A percentile compares a stretch with the other conserved stretches of the same genome.
Conservation (phyloP, 2,329 filamentous ascomycete genomes). For the Verruconis gallopava region DNA sequence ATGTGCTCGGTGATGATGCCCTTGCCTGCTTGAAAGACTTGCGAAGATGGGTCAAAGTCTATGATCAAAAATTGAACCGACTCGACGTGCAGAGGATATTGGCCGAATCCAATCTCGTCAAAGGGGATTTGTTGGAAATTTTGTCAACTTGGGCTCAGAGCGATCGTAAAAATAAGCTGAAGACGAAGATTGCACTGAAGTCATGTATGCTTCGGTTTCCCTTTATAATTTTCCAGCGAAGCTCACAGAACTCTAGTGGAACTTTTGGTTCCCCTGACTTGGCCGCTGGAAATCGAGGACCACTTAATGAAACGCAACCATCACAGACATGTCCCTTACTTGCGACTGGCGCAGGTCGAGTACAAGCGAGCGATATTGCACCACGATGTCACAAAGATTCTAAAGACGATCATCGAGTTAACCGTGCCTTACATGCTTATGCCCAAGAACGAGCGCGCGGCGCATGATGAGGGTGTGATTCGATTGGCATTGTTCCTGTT, state of each 20-base stretch:
- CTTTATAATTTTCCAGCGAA: background rate
- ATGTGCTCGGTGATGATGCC: constrained; percentile 86
- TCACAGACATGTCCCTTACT: constrained; percentile 77
- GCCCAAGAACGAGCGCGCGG: constrained; percentile 58
- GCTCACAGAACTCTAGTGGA: constrained; percentile 44
- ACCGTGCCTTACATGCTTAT: constrained; percentile 78
- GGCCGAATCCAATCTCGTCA: constrained; percentile 82
- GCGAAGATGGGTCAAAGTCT: constrained; percentile 87
- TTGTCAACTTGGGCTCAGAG: constrained; percentile 70
- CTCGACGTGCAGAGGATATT: constrained; percentile 91
- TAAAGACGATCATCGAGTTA: constrained; percentile 68
- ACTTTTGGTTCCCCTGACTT: constrained; percentile 81
- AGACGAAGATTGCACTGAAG: constrained; percentile 66
- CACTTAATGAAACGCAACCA: constrained; percentile 85
- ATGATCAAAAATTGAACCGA: constrained; percentile 85
- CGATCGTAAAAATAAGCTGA: constrained; percentile 59
- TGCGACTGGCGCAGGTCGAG: constrained; percentile 73
- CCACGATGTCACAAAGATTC: constrained; percentile 61
- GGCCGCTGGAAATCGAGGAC: constrained; percentile 72
- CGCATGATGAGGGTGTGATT: constrained; percentile 82
- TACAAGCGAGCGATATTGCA: constrained; percentile 88
- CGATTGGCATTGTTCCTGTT: constrained; percentile 81
- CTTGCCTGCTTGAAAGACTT: constrained; percentile 84
- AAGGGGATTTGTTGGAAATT: constrained; percentile 81
- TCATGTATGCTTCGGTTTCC: constrained; percentile 41